Evolutionary conservation across 306 rosid species (phyloP).

Genomic region (Vicia faba): DNA sequence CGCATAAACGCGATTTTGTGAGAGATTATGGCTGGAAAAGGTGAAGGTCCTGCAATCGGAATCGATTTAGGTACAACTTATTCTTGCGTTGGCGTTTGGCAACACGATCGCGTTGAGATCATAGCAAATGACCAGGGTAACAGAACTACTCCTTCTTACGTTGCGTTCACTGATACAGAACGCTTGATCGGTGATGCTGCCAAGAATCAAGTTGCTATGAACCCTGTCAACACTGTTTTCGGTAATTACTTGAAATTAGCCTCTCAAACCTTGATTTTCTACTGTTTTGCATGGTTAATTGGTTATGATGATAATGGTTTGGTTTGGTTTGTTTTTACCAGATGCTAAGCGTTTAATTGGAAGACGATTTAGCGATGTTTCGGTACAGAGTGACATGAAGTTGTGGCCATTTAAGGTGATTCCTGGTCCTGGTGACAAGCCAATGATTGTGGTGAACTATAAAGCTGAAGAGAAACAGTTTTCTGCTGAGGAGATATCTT

Average conservation of each 20-base stretch:
- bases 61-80: slow-evolving; percentile 58
- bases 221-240: slow-evolving; percentile 58
- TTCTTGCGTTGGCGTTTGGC: slow-evolving; percentile 61
- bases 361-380: slow-evolving; percentile 43
- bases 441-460: slow-evolving; percentile 54
- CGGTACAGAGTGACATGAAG: slow-evolving; percentile 53
- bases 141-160: slow-evolving; percentile 60
- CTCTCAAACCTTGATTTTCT: background rate
- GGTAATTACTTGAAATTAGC: slow-evolving; percentile 33
- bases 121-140: slow-evolving; percentile 62
- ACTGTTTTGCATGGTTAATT: too few species aligned
- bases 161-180: slow-evolving; percentile 58
- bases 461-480: slow-evolving; percentile 59
- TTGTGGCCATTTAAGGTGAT: slow-evolving; percentile 63
- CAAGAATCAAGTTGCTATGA: slow-evolving; percentile 60
- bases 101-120: slow-evolving; percentile 60
- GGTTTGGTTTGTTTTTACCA: background rate
- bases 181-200: slow-evolving; percentile 58
- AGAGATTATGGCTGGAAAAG: slow-evolving; percentile 51
- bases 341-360: slow-evolving; percentile 65
- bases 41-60: slow-evolving; percentile 61
- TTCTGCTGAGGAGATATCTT: slow-evolving; percentile 56
- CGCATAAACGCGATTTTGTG: background rate
- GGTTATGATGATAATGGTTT: too few species aligned
- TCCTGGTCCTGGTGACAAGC: slow-evolving; percentile 53